These are phyloP conservation scores for Juglanconis sp. DNA, from an alignment of 2,329 filamentous ascomycete species.

Conservation along the genomic window DNA sequence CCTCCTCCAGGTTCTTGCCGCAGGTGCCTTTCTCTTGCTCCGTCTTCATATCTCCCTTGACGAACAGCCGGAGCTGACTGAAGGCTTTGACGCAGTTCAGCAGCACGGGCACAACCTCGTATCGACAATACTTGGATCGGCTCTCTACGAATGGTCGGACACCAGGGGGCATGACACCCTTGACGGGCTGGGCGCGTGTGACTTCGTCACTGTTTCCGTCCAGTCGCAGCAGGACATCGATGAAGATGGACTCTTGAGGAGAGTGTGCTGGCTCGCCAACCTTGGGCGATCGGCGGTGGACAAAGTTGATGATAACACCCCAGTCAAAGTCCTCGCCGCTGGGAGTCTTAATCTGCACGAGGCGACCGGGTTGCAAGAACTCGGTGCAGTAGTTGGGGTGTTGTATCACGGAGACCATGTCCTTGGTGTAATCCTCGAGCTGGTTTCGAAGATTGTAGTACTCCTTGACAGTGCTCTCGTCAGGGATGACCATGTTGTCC, in stretches of 20 bases:
- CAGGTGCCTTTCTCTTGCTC: slow-evolving; percentile 64
- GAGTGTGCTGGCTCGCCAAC: slow-evolving; percentile 64
- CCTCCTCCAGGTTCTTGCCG: slow-evolving; percentile 71
- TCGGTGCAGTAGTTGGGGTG: slow-evolving; percentile 83
- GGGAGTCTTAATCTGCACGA: slow-evolving; percentile 80
- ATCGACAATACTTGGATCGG: slow-evolving; percentile 56
- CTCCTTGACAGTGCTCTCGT: slow-evolving; percentile 86
- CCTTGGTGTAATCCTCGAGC: slow-evolving; percentile 76
- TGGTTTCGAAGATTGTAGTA: slow-evolving; percentile 90
- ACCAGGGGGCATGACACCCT: slow-evolving; percentile 63
- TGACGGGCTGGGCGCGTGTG: slow-evolving; percentile 49
- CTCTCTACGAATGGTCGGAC: slow-evolving; percentile 54
- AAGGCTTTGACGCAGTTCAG: slow-evolving; percentile 83
- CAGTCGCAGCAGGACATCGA: slow-evolving; percentile 74
- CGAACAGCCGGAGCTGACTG: slow-evolving; percentile 77
- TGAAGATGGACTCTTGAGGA: slow-evolving; percentile 74
- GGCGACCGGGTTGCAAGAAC: slow-evolving; percentile 82
- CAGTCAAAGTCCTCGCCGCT: slow-evolving; percentile 82
- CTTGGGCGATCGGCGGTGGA: slow-evolving; percentile 62
- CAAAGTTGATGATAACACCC: slow-evolving; percentile 81
- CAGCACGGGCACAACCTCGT: slow-evolving; percentile 83
- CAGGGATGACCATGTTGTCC: slow-evolving; percentile 71
- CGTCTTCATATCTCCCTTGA: slow-evolving; percentile 72
- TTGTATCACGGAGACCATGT: slow-evolving; percentile 89
- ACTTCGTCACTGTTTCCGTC: slow-evolving; percentile 49